phyloP scores from a whole-genome alignment of 768 basidiomycete species.

The Neoboletus magnificus region DNA sequence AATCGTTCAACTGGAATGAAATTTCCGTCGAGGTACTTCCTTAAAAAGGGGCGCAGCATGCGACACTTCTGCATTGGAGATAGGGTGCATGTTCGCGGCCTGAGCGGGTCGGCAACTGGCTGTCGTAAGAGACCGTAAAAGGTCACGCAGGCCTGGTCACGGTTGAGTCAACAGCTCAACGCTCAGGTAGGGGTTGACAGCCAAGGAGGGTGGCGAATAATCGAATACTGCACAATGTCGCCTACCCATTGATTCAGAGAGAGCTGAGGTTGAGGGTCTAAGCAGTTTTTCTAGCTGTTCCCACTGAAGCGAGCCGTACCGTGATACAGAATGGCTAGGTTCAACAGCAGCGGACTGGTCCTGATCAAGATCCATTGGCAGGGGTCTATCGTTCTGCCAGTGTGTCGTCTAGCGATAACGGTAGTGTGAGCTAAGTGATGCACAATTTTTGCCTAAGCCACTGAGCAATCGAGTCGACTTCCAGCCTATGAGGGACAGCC shows the following conservation, averaged over 20 bases:
- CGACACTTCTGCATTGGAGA: constrained; percentile 14
- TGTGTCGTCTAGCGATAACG: constrained; percentile 14
- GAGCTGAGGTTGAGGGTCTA: neutral
- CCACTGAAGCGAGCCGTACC: neutral
- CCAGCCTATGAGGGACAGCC: neutral
- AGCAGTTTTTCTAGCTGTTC: neutral
- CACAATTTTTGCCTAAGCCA: neutral
- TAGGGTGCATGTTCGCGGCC: constrained; percentile 13
- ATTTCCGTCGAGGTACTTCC: constrained; percentile 16
- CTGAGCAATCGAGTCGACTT: neutral
- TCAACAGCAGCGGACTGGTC: constrained; percentile 6
- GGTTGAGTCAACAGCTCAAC: neutral
- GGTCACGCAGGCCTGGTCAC: neutral
- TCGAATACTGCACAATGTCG: neutral
- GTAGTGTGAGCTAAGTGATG: constrained; percentile 11
- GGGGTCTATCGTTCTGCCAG: neutral
- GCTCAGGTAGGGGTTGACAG: neutral
- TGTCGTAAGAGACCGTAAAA: constrained; percentile 25
- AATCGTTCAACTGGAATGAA: constrained; percentile 3
- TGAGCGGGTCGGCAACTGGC: constrained; percentile 11
- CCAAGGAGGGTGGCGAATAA: neutral
- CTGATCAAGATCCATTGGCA: constrained; percentile 15
- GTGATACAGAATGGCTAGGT: neutral
- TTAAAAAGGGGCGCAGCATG: constrained; percentile 12
- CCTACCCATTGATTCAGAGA: neutral